phyloP scores from a whole-genome alignment of 345 rosid species.

The Theobroma cacao region DNA sequence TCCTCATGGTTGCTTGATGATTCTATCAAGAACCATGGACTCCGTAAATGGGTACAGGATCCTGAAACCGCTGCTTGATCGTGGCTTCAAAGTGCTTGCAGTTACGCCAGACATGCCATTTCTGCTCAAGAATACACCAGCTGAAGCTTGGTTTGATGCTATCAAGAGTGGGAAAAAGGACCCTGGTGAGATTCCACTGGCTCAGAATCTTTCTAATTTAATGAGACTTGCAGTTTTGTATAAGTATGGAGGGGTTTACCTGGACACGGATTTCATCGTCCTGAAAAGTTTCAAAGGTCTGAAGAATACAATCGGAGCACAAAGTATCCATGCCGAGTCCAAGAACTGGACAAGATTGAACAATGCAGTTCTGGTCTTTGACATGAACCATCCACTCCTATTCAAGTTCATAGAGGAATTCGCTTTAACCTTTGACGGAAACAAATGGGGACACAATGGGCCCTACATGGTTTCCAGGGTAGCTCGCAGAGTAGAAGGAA shows the following conservation, averaged over 20 bases:
- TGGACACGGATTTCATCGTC: slow-evolving; percentile 77
- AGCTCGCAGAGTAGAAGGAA: slow-evolving; percentile 35
- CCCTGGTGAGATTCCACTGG: slow-evolving; percentile 72
- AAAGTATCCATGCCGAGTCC: slow-evolving; percentile 42
- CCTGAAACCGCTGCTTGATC: slow-evolving; percentile 54
- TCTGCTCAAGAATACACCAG: slow-evolving; percentile 64
- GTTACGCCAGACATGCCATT: slow-evolving; percentile 59
- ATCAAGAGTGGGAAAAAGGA: slow-evolving; percentile 60
- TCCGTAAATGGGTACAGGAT: slow-evolving; percentile 45
- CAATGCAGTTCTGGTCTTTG: slow-evolving; percentile 72
- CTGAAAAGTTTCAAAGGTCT: slow-evolving; percentile 47
- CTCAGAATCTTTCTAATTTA: slow-evolving; percentile 75
- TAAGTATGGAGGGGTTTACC: slow-evolving; percentile 75
- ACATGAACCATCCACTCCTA: slow-evolving; percentile 60
- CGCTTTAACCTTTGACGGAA: slow-evolving; percentile 68
- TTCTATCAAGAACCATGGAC: slow-evolving; percentile 66
- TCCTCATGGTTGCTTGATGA: slow-evolving; percentile 63
- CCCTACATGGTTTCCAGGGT: slow-evolving; percentile 80
- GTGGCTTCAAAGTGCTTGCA: slow-evolving; percentile 45
- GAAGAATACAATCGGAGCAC: slow-evolving; percentile 77
- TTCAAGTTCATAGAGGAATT: slow-evolving; percentile 67
- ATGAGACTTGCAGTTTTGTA: slow-evolving; percentile 61
- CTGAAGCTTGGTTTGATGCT: slow-evolving; percentile 59
- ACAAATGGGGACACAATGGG: slow-evolving; percentile 87
- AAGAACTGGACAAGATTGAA: slow-evolving; percentile 73